A percentile compares a stretch with the other conserved stretches of the same genome.
Conservation (phyloP, 23 red algal species). For the Gracilaria caudata region DNA sequence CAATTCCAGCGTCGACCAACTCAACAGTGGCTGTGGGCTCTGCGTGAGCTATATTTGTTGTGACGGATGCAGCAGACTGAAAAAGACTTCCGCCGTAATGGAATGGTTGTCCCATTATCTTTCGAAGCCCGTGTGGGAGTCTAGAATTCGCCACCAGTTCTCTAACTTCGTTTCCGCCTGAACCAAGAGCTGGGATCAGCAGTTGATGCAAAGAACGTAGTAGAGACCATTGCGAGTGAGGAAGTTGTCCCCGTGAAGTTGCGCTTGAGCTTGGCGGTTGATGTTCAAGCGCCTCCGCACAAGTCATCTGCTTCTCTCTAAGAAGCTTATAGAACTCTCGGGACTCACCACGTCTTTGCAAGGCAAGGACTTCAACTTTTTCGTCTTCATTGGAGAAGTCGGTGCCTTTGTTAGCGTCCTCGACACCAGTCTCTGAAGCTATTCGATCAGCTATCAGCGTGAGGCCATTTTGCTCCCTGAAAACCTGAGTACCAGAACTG, state of each 20-base stretch:
- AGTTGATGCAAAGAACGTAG: slow-evolving; percentile 68
- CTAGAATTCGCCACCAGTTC: slow-evolving; percentile 66
- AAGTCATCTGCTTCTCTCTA: slow-evolving; percentile 44
- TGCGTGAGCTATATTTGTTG: slow-evolving; percentile 87
- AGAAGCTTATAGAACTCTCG: slow-evolving; percentile 63
- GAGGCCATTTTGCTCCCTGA: slow-evolving; percentile 59
- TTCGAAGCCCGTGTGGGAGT: slow-evolving; percentile 62
- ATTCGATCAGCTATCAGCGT: slow-evolving; percentile 56
- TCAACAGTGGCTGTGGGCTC: slow-evolving; percentile 78
- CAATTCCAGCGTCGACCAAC: slow-evolving; percentile 71
- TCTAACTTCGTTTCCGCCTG: slow-evolving; percentile 59
- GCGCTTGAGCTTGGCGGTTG: slow-evolving; percentile 62
- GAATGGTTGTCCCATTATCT: slow-evolving; percentile 78
- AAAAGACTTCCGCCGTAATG: slow-evolving; percentile 86
- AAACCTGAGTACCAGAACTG: slow-evolving; percentile 50
- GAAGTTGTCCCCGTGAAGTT: slow-evolving; percentile 68
- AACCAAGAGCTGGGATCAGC: slow-evolving; percentile 51
- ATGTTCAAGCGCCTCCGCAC: slow-evolving; percentile 49
- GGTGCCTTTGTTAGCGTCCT: background rate
- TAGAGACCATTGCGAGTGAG: slow-evolving; percentile 74
- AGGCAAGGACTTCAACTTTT: slow-evolving; percentile 55
- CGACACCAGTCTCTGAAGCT: slow-evolving; percentile 31
- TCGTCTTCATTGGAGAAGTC: slow-evolving; percentile 52
- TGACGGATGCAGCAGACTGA: slow-evolving; percentile 67
- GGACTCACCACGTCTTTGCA: slow-evolving; percentile 54